These are phyloP conservation scores for Acanthochlamys bracteata DNA, from an alignment of 106 monocot genomes.

Conservation along the genomic window DNA sequence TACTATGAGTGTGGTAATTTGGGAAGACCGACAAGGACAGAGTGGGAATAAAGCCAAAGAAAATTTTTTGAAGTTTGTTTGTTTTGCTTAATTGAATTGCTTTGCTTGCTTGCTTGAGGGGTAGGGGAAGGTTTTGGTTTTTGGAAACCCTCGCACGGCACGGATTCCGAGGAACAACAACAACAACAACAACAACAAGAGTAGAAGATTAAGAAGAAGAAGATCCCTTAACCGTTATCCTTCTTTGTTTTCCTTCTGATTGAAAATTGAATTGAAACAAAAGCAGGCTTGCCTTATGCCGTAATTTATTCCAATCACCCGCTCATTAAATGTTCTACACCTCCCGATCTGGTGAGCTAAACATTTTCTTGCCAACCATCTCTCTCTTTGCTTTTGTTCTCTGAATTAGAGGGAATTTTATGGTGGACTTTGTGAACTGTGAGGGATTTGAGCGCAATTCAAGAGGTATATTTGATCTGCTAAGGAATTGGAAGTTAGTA, in stretches of 20 bases:
- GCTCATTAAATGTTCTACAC: slow-evolving; percentile 1
- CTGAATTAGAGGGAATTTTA: not conserved
- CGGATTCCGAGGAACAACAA: slow-evolving; percentile 8
- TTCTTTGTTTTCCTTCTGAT: not conserved
- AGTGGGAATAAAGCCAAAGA: not conserved
- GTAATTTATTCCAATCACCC: slow-evolving; percentile 11
- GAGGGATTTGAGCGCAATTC: too few relatives aligned
- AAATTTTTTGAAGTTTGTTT: not conserved
- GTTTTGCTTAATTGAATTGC: not conserved
- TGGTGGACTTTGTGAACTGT: too few relatives aligned
- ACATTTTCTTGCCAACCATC: not conserved
- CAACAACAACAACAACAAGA: too few relatives aligned
- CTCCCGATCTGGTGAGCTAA: slow-evolving; percentile 1
- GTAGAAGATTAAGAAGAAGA: not conserved
- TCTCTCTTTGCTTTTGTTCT: not conserved
- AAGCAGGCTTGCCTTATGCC: slow-evolving; percentile 7
- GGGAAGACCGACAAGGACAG: not conserved
- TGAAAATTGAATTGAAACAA: too few relatives aligned
- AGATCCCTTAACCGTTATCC: not conserved
- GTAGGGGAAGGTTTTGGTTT: slow-evolving; percentile 5
- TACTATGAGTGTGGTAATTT: too few relatives aligned
- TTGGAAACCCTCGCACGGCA: slow-evolving; percentile 19
- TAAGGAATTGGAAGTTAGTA: too few relatives aligned
- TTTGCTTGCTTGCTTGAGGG: slow-evolving; percentile 9
- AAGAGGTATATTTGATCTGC: too few relatives aligned